Percentiles rank a stretch among this genome's conserved stretches.
Evolutionary conservation across 148 eudicot species (phyloP).

Genomic region (Camellia granthamiana): DNA sequence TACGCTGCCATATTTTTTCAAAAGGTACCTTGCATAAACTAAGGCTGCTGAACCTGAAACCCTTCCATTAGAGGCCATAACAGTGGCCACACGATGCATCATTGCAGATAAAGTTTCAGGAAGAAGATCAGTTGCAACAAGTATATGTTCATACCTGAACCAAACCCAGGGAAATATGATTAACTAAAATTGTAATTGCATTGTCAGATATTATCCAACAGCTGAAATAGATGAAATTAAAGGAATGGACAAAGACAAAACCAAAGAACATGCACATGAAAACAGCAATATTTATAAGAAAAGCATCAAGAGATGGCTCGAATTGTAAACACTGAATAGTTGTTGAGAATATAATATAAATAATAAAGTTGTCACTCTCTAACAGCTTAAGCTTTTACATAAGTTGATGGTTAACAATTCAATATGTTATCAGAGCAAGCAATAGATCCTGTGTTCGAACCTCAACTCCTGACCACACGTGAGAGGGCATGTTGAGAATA

Average conservation of each 20-base stretch:
- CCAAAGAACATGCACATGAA: neutral
- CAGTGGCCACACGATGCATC: constrained; percentile 64
- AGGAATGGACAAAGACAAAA: neutral
- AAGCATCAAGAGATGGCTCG: neutral
- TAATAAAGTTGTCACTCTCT: too few species aligned
- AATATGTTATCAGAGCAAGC: too few species aligned
- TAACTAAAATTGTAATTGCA: neutral
- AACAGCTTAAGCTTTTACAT: too few species aligned
- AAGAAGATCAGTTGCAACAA: constrained; percentile 81
- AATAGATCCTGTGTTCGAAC: too few species aligned
- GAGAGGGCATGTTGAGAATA: too few species aligned
- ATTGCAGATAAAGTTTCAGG: constrained; percentile 83
- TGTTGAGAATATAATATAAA: too few species aligned
- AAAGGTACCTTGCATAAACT: constrained; percentile 62
- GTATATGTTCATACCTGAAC: constrained; percentile 86
- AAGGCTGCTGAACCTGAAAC: constrained; percentile 79
- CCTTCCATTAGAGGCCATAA: constrained; percentile 71
- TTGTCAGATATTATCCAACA: neutral
- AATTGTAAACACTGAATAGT: too few species aligned
- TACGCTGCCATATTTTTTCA: constrained; percentile 64
- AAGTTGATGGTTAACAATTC: too few species aligned
- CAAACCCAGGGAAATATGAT: neutral
- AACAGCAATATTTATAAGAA: neutral
- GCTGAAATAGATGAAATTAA: neutral
- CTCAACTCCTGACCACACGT: too few species aligned